A percentile compares a stretch with the other conserved stretches of the same genome.
These are phyloP conservation scores for Thamnidium elegans DNA, from an alignment of 192 early-diverging fungal species.

Conservation along the genomic window DNA sequence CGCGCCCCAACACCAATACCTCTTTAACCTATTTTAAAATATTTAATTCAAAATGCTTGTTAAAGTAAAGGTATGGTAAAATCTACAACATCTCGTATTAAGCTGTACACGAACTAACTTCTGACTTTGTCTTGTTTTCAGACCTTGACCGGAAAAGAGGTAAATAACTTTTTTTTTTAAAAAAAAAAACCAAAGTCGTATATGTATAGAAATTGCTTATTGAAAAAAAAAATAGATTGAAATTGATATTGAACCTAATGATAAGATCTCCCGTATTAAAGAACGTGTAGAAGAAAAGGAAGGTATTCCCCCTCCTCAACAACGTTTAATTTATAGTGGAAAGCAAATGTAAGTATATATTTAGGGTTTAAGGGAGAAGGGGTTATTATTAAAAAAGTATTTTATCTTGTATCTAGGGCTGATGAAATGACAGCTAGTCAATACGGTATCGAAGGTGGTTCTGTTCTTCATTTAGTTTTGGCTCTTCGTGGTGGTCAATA, in stretches of 20 bases:
- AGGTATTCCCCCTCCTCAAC: constrained; percentile 95
- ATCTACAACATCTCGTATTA: background rate
- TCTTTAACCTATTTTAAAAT: too few species aligned
- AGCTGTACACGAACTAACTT: background rate
- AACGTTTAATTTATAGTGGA: constrained; percentile 91
- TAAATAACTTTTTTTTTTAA: constrained; percentile 41
- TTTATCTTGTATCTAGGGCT: constrained; percentile 45
- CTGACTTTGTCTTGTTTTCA: constrained; percentile 26
- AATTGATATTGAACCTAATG: constrained; percentile 80
- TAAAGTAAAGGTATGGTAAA: constrained; percentile 67
- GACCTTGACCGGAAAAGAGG: constrained; percentile 88
- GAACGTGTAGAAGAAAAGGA: constrained; percentile 94
- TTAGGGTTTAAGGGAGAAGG: background rate
- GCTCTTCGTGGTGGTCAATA: constrained; percentile 86
- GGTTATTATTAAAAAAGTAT: background rate
- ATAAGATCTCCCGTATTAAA: constrained; percentile 87
- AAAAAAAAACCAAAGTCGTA: background rate
- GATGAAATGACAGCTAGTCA: constrained; percentile 74
- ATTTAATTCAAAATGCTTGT: constrained; percentile 54
- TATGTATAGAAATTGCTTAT: background rate
- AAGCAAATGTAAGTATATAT: constrained; percentile 78
- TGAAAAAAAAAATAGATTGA: constrained; percentile 71
- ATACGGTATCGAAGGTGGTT: constrained; percentile 72
- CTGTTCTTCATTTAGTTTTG: constrained; percentile 90
- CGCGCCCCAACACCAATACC: too few species aligned